Conservation (phyloP, 345 rosid genomes). For the Erodium maritimum region DNA sequence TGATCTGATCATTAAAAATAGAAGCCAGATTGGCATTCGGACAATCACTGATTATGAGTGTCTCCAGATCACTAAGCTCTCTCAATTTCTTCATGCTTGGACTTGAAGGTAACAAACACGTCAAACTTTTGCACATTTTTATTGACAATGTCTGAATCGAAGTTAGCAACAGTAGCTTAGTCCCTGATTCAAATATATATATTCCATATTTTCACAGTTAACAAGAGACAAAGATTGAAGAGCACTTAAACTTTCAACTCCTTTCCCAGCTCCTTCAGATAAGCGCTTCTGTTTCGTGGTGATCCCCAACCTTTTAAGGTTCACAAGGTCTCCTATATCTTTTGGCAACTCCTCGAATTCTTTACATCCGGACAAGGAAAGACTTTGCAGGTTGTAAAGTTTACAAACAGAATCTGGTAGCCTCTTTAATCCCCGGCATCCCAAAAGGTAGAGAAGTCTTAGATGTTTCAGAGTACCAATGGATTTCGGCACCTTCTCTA, state of each 20-base stretch:
- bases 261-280: too few species aligned
- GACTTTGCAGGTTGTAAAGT: neutral
- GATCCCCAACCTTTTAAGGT: neutral
- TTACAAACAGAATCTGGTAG: neutral
- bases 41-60: neutral
- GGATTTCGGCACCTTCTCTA: neutral
- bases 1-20: neutral
- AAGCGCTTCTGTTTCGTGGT: neutral
- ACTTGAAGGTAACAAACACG: neutral
- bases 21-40: neutral
- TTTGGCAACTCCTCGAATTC: neutral
- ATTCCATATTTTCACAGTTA: neutral
- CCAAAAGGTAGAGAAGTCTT: neutral
- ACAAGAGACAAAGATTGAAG: neutral
- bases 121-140: neutral
- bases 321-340: neutral
- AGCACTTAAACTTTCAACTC: neutral
- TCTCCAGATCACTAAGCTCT: neutral
- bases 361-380: neutral
- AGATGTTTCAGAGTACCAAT: slow-evolving; percentile 4
- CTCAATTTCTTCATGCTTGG: neutral
- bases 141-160: neutral
- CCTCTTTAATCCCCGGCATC: neutral
- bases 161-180: neutral
- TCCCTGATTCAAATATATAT: neutral